Conservation (phyloP, 345 rosid genomes). For the Boechera divaricarpa region DNA sequence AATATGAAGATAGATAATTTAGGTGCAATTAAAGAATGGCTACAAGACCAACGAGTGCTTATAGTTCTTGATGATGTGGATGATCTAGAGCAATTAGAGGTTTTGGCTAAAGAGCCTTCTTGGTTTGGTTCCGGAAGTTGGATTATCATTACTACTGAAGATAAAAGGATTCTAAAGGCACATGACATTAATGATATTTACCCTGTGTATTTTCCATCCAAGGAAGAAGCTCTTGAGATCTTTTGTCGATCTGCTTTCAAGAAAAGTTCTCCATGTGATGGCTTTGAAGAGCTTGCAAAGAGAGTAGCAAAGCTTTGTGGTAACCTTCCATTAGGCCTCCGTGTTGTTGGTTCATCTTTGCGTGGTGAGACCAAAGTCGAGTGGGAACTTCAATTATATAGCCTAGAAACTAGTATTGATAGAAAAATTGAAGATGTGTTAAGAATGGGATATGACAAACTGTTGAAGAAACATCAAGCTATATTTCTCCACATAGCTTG, state of each 20-base stretch:
- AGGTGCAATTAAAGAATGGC: not conserved
- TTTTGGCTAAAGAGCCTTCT: not conserved
- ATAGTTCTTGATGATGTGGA: not conserved
- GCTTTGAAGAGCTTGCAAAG: not conserved
- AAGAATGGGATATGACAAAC: too few relatives aligned
- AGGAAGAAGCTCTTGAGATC: not conserved
- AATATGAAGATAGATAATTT: conserved; percentile 27
- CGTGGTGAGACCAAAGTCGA: too few relatives aligned
- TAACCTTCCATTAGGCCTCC: not conserved
- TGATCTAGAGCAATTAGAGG: not conserved
- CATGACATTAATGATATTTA: not conserved
- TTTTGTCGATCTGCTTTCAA: not conserved
- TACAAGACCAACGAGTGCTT: not conserved
- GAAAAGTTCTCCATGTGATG: not conserved
- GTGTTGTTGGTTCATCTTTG: not conserved
- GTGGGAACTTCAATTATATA: too few relatives aligned
- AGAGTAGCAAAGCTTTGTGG: not conserved
- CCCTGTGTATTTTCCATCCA: not conserved
- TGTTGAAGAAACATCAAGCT: too few relatives aligned
- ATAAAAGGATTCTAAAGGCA: too few relatives aligned
- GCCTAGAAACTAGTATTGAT: too few relatives aligned
- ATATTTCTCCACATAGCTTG: too few relatives aligned
- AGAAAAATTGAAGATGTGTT: too few relatives aligned
- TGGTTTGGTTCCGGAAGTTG: conserved; percentile 1
- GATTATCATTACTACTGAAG: not conserved